A percentile compares a stretch with the other conserved stretches of the same genome.
phyloP scores from a whole-genome alignment of 495 filamentous ascomycete species.

The Xeromyces bisporus region DNA sequence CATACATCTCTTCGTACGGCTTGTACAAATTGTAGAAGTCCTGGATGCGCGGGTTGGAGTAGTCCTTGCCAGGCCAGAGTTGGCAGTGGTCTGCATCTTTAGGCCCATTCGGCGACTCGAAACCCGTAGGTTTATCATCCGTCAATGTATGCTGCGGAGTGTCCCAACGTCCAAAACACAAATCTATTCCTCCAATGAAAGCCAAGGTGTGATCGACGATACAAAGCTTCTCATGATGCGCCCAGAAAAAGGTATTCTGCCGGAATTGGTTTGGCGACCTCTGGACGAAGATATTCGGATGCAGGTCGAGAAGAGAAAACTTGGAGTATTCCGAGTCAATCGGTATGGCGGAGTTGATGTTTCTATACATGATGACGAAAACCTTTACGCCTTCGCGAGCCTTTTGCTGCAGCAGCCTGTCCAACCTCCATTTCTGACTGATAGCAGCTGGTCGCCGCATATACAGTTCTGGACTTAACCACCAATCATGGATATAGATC shows the following conservation, averaged over 20 bases:
- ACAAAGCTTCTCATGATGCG: slow-evolving; percentile 93
- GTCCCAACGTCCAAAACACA: slow-evolving; percentile 97
- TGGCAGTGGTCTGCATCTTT: slow-evolving; percentile 92
- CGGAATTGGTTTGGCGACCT: slow-evolving; percentile 92
- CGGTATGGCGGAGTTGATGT: slow-evolving; percentile 92
- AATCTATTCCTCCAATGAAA: slow-evolving; percentile 90
- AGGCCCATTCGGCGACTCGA: slow-evolving; percentile 57
- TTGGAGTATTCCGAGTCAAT: slow-evolving; percentile 99
- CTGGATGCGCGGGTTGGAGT: slow-evolving; percentile 86
- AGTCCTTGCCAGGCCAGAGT: slow-evolving; percentile 96
- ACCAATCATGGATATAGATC: slow-evolving; percentile 99
- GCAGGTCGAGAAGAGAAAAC: slow-evolving; percentile 87
- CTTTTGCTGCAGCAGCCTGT: slow-evolving; percentile 86
- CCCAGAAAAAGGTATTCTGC: slow-evolving; percentile 99
- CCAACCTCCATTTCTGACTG: slow-evolving; percentile 96
- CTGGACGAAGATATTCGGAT: slow-evolving; percentile 91
- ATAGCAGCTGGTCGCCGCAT: slow-evolving; percentile 89
- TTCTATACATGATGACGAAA: slow-evolving; percentile 96
- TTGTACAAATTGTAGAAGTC: slow-evolving; percentile 91
- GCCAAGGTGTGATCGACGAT: slow-evolving; percentile 93
- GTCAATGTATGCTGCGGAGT: slow-evolving; percentile 78
- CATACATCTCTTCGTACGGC: slow-evolving; percentile 99
- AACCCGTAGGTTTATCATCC: slow-evolving; percentile 91
- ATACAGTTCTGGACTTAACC: slow-evolving; percentile 92
- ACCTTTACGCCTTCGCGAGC: slow-evolving; percentile 92